Percentiles rank a stretch among this genome's conserved stretches.
phyloP scores from a whole-genome alignment of 164 flowering plant genomes.

The Liquidambar formosana region DNA sequence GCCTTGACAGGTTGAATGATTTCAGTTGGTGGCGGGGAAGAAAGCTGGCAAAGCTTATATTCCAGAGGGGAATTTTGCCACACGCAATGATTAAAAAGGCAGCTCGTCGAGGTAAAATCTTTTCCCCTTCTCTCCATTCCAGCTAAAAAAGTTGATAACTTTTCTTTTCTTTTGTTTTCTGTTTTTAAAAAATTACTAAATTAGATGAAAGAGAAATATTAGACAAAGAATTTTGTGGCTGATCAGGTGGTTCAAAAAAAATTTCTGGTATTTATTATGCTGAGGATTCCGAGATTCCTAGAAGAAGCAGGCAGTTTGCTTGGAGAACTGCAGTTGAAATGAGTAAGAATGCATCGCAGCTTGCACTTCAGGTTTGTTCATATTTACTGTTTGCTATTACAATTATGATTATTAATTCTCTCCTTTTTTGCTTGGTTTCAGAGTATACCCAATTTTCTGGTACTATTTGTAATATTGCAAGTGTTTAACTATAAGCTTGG shows the following conservation, averaged over 20 bases:
- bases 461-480: not conserved
- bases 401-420: not conserved
- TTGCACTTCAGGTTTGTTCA: constrained; percentile 86
- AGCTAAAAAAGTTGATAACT: not conserved
- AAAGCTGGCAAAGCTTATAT: constrained; percentile 54
- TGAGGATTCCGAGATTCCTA: constrained; percentile 73
- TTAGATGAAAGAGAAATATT: not conserved
- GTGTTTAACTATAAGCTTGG: constrained; percentile 10
- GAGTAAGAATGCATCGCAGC: constrained; percentile 73
- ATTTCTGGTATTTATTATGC: constrained; percentile 60
- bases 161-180: not conserved
- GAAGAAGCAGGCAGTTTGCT: constrained; percentile 68
- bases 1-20: constrained; percentile 27
- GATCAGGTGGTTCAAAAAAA: constrained; percentile 74
- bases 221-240: constrained; percentile 9
- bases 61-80: constrained; percentile 72
- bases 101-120: constrained; percentile 71
- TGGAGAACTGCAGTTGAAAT: constrained; percentile 95
- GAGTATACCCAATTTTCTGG: not conserved
- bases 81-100: constrained; percentile 48
- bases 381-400: not conserved
- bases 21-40: constrained; percentile 89
- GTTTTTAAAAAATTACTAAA: not conserved
- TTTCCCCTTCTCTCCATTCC: no score
- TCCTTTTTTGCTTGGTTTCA: not conserved